A percentile compares a stretch with the other conserved stretches of the same genome.
These are phyloP conservation scores for Athelia psychrophila DNA, from an alignment of 1,284 basidiomycete genomes.

Conservation along the genomic window DNA sequence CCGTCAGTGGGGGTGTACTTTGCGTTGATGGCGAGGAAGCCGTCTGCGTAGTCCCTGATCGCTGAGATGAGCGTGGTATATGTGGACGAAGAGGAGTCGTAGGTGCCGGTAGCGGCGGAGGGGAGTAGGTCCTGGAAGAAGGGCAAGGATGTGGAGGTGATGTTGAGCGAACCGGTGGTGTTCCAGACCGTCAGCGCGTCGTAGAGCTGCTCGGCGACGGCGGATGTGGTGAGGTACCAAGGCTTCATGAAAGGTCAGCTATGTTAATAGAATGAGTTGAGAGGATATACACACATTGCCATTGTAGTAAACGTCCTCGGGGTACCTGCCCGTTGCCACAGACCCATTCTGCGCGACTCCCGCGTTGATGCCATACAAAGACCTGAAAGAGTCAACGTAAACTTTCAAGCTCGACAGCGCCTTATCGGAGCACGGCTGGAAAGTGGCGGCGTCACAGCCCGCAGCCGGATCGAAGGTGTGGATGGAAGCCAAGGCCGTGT, in stretches of 20 bases:
- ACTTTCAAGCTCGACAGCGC: constrained; percentile 28
- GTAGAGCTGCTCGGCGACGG: constrained; percentile 44
- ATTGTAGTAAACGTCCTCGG: constrained; percentile 28
- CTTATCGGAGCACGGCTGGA: constrained; percentile 35
- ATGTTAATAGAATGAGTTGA: not conserved
- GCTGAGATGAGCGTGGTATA: constrained; percentile 31
- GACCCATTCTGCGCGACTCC: constrained; percentile 18
- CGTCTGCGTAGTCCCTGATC: constrained; percentile 38
- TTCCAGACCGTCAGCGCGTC: constrained; percentile 39
- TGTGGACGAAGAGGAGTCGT: constrained; percentile 25
- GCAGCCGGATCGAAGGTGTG: constrained; percentile 33
- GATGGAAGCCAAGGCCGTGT: constrained; percentile 42
- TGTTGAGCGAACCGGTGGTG: constrained; percentile 25
- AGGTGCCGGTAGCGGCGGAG: constrained; percentile 30
- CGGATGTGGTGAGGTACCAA: constrained; percentile 40
- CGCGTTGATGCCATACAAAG: constrained; percentile 26
- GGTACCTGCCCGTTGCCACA: constrained; percentile 31
- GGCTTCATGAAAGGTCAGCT: constrained; percentile 21
- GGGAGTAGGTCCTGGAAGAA: constrained; percentile 41
- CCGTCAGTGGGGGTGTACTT: constrained; percentile 39
- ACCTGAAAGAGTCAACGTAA: constrained; percentile 29
- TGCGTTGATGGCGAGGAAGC: constrained; percentile 35
- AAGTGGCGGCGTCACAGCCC: constrained; percentile 28
- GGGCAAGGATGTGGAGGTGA: constrained; percentile 36
- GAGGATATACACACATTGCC: constrained; percentile 22